A percentile compares a stretch with the other conserved stretches of the same genome.
phyloP scores from a whole-genome alignment of 192 early-diverging fungal species.

The Backusella tuberculispora region DNA sequence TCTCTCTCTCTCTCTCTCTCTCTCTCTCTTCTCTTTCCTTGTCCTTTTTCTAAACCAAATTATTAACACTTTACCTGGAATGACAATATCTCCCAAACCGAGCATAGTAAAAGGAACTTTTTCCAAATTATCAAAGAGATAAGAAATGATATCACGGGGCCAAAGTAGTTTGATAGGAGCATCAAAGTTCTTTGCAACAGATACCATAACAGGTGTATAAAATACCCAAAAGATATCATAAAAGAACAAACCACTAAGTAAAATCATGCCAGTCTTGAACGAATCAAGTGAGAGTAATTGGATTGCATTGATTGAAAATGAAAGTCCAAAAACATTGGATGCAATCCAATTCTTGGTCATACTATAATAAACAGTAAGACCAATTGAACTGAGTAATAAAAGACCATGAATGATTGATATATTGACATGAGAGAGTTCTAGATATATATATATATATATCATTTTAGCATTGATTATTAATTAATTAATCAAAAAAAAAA shows the following conservation, averaged over 20 bases:
- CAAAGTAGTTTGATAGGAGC: conserved; percentile 96
- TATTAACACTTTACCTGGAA: conserved; percentile 70
- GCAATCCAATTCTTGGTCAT: conserved; percentile 92
- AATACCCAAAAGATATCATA: conserved; percentile 99
- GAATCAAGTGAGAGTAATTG: conserved; percentile 89
- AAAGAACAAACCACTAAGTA: conserved; percentile 88
- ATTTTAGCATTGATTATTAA: not conserved
- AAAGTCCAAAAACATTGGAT: conserved; percentile 86
- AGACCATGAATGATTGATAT: conserved; percentile 74
- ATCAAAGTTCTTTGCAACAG: conserved; percentile 94
- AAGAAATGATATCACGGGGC: conserved; percentile 70
- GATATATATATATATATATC: not conserved
- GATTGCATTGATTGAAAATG: conserved; percentile 86
- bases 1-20: no score
- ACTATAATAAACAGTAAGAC: conserved; percentile 73
- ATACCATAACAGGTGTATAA: conserved; percentile 98
- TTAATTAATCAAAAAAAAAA: not conserved
- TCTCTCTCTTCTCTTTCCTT: no score
- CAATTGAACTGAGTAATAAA: conserved; percentile 56
- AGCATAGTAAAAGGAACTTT: conserved; percentile 83
- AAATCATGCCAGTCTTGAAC: conserved; percentile 94
- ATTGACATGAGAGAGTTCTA: conserved; percentile 56
- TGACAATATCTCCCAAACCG: conserved; percentile 95
- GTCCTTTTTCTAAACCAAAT: not conserved
- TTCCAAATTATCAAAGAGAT: conserved; percentile 50